Conservation (phyloP, 2,329 filamentous ascomycete genomes). For the Hawksworthiomyces lignivorus region DNA sequence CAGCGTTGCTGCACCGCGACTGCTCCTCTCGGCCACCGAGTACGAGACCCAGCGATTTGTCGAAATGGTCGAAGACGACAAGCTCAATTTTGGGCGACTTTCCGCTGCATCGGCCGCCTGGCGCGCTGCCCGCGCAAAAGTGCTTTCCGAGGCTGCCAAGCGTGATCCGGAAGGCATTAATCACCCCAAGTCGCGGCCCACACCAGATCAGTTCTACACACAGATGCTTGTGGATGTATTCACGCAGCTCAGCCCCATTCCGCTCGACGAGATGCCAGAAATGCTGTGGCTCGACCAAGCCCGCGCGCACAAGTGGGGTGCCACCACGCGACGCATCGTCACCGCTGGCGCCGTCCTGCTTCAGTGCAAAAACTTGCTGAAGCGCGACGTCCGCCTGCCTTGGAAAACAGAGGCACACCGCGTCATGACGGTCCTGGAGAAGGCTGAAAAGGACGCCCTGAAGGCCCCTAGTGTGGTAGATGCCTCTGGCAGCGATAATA, state of each 20-base stretch:
- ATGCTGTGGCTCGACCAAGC: conserved; percentile 63
- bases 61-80: conserved; percentile 48
- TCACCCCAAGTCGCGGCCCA: conserved; percentile 54
- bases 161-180: conserved; percentile 63
- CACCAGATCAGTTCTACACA: conserved; percentile 63
- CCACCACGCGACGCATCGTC: conserved; percentile 56
- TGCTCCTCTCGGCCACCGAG: conserved; percentile 61
- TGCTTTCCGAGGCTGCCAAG: conserved; percentile 57
- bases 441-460: conserved; percentile 28
- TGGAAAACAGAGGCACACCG: conserved; percentile 70
- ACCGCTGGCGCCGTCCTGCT: conserved; percentile 67
- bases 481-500: conserved; percentile 19
- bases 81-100: conserved; percentile 24
- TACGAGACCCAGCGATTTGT: conserved; percentile 71
- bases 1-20: conserved; percentile 60
- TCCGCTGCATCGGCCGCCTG: conserved; percentile 58
- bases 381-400: conserved; percentile 67
- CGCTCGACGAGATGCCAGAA: conserved; percentile 54
- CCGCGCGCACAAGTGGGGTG: conserved; percentile 52
- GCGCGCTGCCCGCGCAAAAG: conserved; percentile 54
- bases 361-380: conserved; percentile 76
- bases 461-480: conserved; percentile 6
- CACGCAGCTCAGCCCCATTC: conserved; percentile 50
- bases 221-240: conserved; percentile 70
- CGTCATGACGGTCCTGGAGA: conserved; percentile 61